Evolutionary conservation across 176 grass and related monocot genomes (phyloP).

Genomic region (Zizania latifolia): DNA sequence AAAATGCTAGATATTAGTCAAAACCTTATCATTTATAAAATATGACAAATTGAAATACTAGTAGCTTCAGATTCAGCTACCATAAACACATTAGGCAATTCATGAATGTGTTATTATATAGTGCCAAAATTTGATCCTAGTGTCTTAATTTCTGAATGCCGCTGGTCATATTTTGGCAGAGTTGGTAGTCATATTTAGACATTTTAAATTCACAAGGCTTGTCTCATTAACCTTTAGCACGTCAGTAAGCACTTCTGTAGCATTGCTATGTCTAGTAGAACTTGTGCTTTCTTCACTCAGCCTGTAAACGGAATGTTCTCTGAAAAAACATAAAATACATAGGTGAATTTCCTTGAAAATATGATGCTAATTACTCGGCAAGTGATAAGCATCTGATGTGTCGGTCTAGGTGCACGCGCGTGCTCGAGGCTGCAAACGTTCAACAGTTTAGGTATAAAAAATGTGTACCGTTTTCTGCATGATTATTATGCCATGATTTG

Average conservation of each 20-base stretch:
- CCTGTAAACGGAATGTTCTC: not conserved
- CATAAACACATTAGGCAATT: not conserved
- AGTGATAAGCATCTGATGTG: conserved; percentile 16
- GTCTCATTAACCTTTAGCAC: not conserved
- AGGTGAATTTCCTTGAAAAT: not conserved
- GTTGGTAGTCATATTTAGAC: not conserved
- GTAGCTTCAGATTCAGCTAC: not conserved
- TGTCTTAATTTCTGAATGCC: not conserved
- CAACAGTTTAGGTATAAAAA: not conserved
- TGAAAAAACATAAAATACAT: not conserved
- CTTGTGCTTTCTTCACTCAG: not conserved
- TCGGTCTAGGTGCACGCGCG: not conserved
- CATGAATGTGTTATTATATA: not conserved
- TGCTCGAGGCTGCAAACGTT: too few species aligned
- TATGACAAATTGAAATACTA: too few species aligned
- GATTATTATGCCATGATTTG: not conserved
- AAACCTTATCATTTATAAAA: too few species aligned
- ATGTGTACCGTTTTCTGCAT: not conserved
- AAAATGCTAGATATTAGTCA: too few species aligned
- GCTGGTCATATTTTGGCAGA: not conserved
- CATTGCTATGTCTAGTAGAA: not conserved
- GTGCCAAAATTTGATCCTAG: not conserved
- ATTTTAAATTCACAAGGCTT: not conserved
- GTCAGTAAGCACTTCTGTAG: not conserved
- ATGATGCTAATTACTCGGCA: too few species aligned